Evolutionary conservation across 208 protist genomes (phyloP).

Genomic region (Leishmania braziliensis): DNA sequence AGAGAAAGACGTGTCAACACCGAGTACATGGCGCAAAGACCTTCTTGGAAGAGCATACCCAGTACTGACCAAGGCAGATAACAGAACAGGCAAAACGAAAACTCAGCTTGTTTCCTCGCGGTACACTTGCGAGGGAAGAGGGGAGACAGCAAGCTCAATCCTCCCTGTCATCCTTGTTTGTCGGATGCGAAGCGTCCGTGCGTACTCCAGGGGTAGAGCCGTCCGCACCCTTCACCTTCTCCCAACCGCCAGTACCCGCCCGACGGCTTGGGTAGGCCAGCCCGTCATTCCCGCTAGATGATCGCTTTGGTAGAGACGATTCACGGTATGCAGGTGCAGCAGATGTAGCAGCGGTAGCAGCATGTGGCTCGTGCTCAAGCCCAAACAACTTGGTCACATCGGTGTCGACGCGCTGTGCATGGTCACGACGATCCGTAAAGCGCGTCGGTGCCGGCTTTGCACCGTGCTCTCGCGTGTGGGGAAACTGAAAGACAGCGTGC

Average conservation of each 20-base stretch:
- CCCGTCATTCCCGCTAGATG: background rate
- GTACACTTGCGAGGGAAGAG: background rate
- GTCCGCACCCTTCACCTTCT: background rate
- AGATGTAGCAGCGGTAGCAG: background rate
- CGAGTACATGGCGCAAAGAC: no score
- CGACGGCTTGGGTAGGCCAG: conserved; percentile 8
- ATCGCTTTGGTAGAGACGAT: conserved; percentile 11
- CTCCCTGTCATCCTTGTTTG: background rate
- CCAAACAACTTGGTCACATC: conserved; percentile 42
- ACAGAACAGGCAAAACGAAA: background rate
- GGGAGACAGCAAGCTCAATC: background rate
- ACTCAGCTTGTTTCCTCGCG: no score
- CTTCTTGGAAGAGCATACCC: no score
- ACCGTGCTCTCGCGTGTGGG: conserved; percentile 64
- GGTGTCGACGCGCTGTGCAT: conserved; percentile 41
- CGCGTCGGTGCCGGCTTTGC: conserved; percentile 41
- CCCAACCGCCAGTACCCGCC: conserved; percentile 12
- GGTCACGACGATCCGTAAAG: conserved; percentile 36
- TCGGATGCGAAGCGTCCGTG: background rate
- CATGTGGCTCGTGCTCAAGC: conserved; percentile 1
- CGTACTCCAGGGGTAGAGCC: background rate
- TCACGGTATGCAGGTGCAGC: background rate
- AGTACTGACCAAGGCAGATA: background rate
- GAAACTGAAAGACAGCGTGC: conserved; percentile 65
- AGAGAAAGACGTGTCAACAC: background rate